Conservation (phyloP, 805 yeast genomes). For the Kregervanrija delftensis region DNA sequence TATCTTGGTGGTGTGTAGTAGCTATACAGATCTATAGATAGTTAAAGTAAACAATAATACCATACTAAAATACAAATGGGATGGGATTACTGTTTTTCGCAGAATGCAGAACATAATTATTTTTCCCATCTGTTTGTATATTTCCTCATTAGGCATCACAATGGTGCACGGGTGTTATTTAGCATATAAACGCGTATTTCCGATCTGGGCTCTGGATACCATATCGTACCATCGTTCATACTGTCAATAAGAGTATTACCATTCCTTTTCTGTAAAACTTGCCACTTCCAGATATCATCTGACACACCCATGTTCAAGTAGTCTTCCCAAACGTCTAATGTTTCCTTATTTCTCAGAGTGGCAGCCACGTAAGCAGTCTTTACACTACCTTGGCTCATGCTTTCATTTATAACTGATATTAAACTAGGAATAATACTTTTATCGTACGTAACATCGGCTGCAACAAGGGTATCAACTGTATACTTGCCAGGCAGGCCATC, state of each 20-base stretch:
- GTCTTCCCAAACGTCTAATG: slow-evolving; percentile 37
- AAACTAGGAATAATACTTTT: slow-evolving; percentile 48
- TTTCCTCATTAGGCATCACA: slow-evolving; percentile 1
- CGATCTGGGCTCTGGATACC: slow-evolving; percentile 18
- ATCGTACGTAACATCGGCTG: slow-evolving; percentile 90
- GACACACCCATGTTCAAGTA: slow-evolving; percentile 23
- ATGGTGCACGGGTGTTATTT: neutral
- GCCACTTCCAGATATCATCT: slow-evolving; percentile 24
- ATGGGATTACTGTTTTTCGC: no score
- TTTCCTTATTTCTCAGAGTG: slow-evolving; percentile 59
- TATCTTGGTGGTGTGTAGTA: no score
- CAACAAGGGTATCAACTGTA: slow-evolving; percentile 48
- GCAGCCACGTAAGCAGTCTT: slow-evolving; percentile 48
- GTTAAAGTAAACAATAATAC: no score
- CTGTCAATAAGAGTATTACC: no score
- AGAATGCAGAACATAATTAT: neutral
- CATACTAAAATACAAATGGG: no score
- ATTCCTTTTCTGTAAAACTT: slow-evolving; percentile 8
- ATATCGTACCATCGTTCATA: slow-evolving; percentile 16
- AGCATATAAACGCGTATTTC: slow-evolving; percentile 13
- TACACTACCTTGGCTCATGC: slow-evolving; percentile 22
- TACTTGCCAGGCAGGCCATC: slow-evolving; percentile 31
- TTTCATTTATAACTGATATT: slow-evolving; percentile 39
- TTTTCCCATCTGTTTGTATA: neutral
- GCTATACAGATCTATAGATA: no score